Base-by-base conservation (phyloP, 768 basidiomycete genomes). In the Naganishia vaughanmartiniae region DNA sequence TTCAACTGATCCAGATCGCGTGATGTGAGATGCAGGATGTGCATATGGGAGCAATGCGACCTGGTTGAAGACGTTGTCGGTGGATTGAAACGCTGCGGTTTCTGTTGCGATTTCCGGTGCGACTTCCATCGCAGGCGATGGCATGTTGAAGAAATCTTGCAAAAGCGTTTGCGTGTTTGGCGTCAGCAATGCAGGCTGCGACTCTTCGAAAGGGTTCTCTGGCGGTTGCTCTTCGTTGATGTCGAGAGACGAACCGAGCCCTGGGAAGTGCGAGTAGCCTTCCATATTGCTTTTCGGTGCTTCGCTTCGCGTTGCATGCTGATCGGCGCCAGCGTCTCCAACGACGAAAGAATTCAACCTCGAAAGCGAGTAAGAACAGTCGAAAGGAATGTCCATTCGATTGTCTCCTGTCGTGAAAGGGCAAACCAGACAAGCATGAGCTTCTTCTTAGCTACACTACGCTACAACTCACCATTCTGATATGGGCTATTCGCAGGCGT, bases 141-240 rank as follows among this genome's bases (percentile, higher is more conserved):
- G 26, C 60, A 63, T 45, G 26, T 42, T 26, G 39, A 63, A 10
- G 24, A 63, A 63, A 26, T 63, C 19, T 45, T 63, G 60, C 24
- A 63, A 42, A 24, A 63, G 10, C 15, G 12, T 63, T 21, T 63
- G 24, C 24, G 60, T 63, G 15, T 63, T 42, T 4, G 60, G 60
- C 6, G 60, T 63, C n/a, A 63, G 28, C 24, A 63, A 26, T n/a
- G 24, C 11, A 3, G 39, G 24, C 3, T 63, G 39, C 17, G 19
- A 9, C n/a, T 11, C 4, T n/a, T 46, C 60, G 6, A 51, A 21
- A 12, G n/a, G 24, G 1, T 3, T n/a, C 4, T 51, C 7, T 12
- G 24, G 24, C 24, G 12, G 48, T 51, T 21, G 48, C 14, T 51
- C n/a, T 26, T 24, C 21, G 48, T 12, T 24, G 48, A n/a, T n/a